Evolutionary conservation across 768 basidiomycete genomes (phyloP), one percentile per base, ranked within the genome.

Genomic region (Lyophyllum shimeji): DNA sequence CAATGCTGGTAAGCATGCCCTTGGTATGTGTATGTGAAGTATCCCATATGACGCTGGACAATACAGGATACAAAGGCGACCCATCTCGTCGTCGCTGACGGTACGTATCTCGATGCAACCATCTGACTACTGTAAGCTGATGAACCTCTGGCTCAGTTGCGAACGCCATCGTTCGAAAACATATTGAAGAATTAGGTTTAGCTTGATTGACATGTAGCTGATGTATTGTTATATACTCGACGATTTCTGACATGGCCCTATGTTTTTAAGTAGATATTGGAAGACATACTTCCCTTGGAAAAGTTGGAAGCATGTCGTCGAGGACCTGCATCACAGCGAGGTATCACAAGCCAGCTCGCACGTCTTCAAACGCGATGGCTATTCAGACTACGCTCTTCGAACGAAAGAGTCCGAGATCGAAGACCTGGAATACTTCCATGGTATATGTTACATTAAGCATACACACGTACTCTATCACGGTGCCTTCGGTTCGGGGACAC

Each of bases 91-190:
- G 82, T 88, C 55, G 72, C 80, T 13, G 79, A 81, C 61, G 82
- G 85, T 85, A 54, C 3, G 34, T 37, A 17, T 39, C 81, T 69
- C 49, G 37, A 49, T 61, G 27, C 37, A 31, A 23, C 24, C 37
- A 29, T 17, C 12, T 11, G 0, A 17, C 11, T 40, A 4, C 17
- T 29, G 9, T 29, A 2, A 34, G 25, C 34, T 54, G 34, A 53
- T 23, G 15, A n/a, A n/a, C n/a, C 6, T 2, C n/a, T 27, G 21
- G 18, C 1, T 34, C 53, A 87, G 85, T 86, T 39, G 83, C 82
- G 49, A 83, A 86, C 69, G 76, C 79, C 11, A 83, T 86, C 48
- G 81, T 86, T 60, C 77, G 82, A 60, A 83, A 82, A 57, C 84
- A 86, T 66, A 78, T 87, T 46, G 71, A 76, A 27, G 74, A 79